Evolutionary conservation across 768 basidiomycete species (phyloP), one percentile per base, ranked within the genome.

Genomic region (Baorangia bicolor): DNA sequence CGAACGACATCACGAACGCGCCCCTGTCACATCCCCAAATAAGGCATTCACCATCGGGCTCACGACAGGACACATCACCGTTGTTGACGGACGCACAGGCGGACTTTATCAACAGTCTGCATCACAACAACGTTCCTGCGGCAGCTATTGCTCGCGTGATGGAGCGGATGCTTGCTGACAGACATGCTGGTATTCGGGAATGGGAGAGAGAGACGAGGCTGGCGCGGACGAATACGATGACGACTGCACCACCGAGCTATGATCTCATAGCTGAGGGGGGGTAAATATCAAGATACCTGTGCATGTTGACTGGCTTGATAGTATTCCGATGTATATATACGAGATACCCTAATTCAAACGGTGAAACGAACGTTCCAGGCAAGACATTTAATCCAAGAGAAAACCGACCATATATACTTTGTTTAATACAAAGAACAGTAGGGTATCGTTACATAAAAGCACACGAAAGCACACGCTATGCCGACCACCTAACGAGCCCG

Each of bases 71-170:
- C 18, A 21, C 39, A 31, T 55, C 56, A 16, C 63, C 54, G 5
- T 41, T 49, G 33, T 50, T 68, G 38, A 68, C 59, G 5, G 66
- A 67, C 49, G 61, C 63, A 44, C 63, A 68, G 16, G 66, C 65
- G 11, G 66, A 67, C 34, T 64, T 68, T 33, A 60, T 65, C 47
- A 61, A 63, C 25, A 56, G 53, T 27, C 41, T 68, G 20, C 55
- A 65, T 48, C 64, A 41, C 6, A 68, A 57, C 33, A 62, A 68
- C 4, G 52, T 68, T 6, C 62, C 60, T 23, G 64, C 62, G 11
- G 60, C 62, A 21, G 61, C 60, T 5, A 63, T 67, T 28, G 66
- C 66, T 12, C 61, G 61, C 11, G 59, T 68, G 42, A 27, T 68
- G 46, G 61, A 65, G 20, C 55, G 60, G 14, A 68, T 68, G 59